These are phyloP conservation scores for Tillandsia leiboldiana DNA, from an alignment of 176 grass and related monocot genomes.

Conservation along the genomic window DNA sequence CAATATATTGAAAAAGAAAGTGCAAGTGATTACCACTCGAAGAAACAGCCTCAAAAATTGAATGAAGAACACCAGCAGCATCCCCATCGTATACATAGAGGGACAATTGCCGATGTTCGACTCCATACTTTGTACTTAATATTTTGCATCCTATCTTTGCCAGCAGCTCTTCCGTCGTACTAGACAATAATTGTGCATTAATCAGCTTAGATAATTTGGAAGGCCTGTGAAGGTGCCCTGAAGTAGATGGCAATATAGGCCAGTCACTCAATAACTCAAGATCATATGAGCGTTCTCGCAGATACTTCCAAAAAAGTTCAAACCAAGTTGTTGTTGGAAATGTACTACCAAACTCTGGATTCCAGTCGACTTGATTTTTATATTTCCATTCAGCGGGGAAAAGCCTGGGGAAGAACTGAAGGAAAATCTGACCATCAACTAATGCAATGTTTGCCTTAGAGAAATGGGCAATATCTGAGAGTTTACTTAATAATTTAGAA, in stretches of 20 bases:
- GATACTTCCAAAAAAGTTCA: constrained; percentile 88
- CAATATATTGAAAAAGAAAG: constrained; percentile 52
- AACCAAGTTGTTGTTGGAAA: constrained; percentile 66
- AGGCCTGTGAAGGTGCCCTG: constrained; percentile 67
- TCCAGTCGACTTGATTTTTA: constrained; percentile 65
- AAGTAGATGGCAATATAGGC: constrained; percentile 90
- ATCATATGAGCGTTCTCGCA: constrained; percentile 49
- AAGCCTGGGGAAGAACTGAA: constrained; percentile 63
- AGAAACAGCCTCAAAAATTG: constrained; percentile 63
- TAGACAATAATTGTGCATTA: constrained; percentile 55
- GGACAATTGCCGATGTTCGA: constrained; percentile 48
- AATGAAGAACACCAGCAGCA: constrained; percentile 64
- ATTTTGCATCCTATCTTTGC: constrained; percentile 81
- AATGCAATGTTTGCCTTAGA: constrained; percentile 54
- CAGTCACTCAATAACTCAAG: constrained; percentile 72
- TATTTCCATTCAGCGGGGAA: constrained; percentile 82
- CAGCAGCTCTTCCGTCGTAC: constrained; percentile 50
- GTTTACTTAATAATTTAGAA: constrained; percentile 39
- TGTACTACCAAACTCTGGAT: constrained; percentile 38
- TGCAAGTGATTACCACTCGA: constrained; percentile 43
- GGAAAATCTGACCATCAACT: constrained; percentile 53
- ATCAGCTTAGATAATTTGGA: constrained; percentile 61
- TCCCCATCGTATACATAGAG: constrained; percentile 60
- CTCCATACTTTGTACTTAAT: constrained; percentile 50
- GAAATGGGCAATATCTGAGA: constrained; percentile 53